These are phyloP conservation scores for Colletotrichum nymphaeae DNA, from an alignment of 2,329 filamentous ascomycete species.

Conservation along the genomic window DNA sequence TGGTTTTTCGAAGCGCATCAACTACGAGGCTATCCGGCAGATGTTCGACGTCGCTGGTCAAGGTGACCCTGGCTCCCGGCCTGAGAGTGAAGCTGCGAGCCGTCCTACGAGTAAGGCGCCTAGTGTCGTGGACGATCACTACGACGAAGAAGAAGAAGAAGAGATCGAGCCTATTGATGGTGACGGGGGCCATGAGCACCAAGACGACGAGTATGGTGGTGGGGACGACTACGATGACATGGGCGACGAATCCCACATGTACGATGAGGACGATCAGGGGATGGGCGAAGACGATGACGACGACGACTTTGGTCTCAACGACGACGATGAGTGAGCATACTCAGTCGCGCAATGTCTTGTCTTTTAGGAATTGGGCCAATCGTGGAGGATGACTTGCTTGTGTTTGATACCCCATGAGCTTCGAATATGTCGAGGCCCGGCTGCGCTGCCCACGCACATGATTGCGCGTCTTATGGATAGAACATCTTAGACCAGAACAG, in stretches of 20 bases:
- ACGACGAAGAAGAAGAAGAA: conserved; percentile 50
- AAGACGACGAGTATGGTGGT: conserved; percentile 46
- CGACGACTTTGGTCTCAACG: conserved; percentile 29
- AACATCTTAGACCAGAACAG: not conserved
- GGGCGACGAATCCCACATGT: conserved; percentile 41
- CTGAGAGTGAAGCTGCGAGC: conserved; percentile 56
- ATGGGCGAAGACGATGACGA: conserved; percentile 28
- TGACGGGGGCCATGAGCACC: conserved; percentile 37
- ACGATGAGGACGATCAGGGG: conserved; percentile 33
- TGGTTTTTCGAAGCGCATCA: conserved; percentile 79
- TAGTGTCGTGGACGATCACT: conserved; percentile 49
- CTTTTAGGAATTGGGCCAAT: not conserved
- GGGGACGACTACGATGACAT: conserved; percentile 49
- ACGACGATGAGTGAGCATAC: conserved; percentile 27
- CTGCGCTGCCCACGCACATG: not conserved
- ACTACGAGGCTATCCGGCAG: conserved; percentile 73
- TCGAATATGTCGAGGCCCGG: not conserved
- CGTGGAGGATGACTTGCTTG: not conserved
- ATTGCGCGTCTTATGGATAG: not conserved
- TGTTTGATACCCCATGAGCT: conserved; percentile 25
- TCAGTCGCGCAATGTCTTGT: not conserved
- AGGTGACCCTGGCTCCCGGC: conserved; percentile 60
- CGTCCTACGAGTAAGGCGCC: conserved; percentile 47
- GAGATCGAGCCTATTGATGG: conserved; percentile 45
- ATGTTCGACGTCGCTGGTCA: conserved; percentile 63